A percentile compares a stretch with the other conserved stretches of the same genome.
phyloP scores from a whole-genome alignment of 2,329 filamentous ascomycete species.

The Claviceps paspali region DNA sequence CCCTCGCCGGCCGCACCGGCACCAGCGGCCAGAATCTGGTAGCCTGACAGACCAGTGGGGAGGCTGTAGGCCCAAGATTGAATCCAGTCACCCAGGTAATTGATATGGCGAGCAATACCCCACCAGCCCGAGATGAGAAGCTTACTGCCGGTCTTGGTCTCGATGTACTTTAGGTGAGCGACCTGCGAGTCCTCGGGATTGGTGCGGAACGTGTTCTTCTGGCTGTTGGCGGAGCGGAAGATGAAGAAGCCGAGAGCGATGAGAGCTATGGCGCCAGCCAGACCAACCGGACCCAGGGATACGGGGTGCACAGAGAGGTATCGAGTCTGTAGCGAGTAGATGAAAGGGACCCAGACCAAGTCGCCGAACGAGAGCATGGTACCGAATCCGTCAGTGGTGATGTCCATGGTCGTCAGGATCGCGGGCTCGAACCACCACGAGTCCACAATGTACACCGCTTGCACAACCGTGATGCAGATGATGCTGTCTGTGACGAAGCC shows the following conservation, averaged over 20 bases:
- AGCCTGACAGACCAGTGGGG: slow-evolving; percentile 74
- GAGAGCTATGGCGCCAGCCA: slow-evolving; percentile 49
- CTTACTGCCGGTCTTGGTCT: slow-evolving; percentile 68
- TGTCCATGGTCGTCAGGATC: slow-evolving; percentile 86
- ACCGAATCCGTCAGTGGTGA: slow-evolving; percentile 84
- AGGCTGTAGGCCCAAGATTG: slow-evolving; percentile 85
- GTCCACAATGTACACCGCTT: slow-evolving; percentile 73
- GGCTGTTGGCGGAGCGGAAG: slow-evolving; percentile 84
- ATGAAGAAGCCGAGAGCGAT: slow-evolving; percentile 68
- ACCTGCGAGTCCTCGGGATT: slow-evolving; percentile 70
- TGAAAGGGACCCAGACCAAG: slow-evolving; percentile 81
- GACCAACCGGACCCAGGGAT: slow-evolving; percentile 54
- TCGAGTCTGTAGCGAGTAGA: slow-evolving; percentile 70
- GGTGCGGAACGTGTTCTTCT: slow-evolving; percentile 89
- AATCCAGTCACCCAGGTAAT: slow-evolving; percentile 90
- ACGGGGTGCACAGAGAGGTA: slow-evolving; percentile 76
- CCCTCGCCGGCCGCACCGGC: slow-evolving; percentile 30
- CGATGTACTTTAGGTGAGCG: slow-evolving; percentile 67
- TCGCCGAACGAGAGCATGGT: slow-evolving; percentile 93
- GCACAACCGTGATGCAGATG: slow-evolving; percentile 59
- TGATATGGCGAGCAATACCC: slow-evolving; percentile 84
- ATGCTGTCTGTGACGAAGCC: slow-evolving; percentile 80
- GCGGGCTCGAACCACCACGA: slow-evolving; percentile 75
- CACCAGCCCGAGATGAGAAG: slow-evolving; percentile 84
- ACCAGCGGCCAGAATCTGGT: slow-evolving; percentile 48